Conservation (phyloP, 768 basidiomycete genomes). For the Lactifluus volemus region DNA sequence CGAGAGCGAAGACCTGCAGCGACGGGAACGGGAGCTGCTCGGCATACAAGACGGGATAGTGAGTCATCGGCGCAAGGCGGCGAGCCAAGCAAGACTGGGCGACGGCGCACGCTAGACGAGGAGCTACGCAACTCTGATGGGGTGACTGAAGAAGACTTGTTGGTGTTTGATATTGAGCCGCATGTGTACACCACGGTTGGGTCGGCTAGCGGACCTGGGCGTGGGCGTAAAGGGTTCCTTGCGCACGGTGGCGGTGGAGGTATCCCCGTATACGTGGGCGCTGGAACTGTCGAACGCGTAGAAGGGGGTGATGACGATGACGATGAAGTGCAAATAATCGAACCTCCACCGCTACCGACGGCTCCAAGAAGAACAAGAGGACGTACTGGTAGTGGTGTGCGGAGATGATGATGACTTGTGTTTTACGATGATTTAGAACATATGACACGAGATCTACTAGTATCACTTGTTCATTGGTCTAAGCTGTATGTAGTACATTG, state of each 20-base stretch:
- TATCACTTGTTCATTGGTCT: no score
- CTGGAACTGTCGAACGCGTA: constrained; percentile 24
- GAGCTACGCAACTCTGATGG: constrained; percentile 45
- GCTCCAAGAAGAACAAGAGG: background rate
- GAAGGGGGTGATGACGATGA: constrained; percentile 21
- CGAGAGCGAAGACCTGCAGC: background rate
- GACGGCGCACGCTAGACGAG: constrained; percentile 56
- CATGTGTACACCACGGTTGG: constrained; percentile 42
- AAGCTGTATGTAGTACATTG: no score
- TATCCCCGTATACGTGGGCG: constrained; percentile 58
- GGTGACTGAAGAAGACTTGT: constrained; percentile 25
- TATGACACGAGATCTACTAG: background rate
- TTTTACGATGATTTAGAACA: background rate
- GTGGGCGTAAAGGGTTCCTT: constrained; percentile 50
- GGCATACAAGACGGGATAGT: background rate
- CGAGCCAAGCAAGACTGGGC: constrained; percentile 21
- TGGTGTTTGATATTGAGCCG: constrained; percentile 31
- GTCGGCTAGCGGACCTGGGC: constrained; percentile 45
- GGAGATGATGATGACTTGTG: constrained; percentile 1
- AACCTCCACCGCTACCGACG: background rate
- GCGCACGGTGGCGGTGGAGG: constrained; percentile 73
- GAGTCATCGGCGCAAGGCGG: constrained; percentile 2
- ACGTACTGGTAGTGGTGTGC: background rate
- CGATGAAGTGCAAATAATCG: background rate
- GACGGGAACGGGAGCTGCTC: background rate